Conservation (phyloP, 2,329 filamentous ascomycete species). For the Penicillium sp. region DNA sequence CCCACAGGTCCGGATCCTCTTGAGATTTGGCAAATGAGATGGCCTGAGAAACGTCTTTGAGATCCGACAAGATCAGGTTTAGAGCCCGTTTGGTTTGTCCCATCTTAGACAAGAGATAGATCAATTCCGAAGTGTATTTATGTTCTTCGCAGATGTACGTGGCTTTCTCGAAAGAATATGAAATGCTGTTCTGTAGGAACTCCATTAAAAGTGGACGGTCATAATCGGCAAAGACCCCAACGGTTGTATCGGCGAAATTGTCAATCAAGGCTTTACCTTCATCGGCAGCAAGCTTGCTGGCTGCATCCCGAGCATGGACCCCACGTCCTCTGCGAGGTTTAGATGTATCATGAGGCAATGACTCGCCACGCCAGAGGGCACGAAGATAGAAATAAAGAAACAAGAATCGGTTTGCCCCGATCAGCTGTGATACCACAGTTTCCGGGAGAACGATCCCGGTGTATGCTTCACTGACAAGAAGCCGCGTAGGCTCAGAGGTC, state of each 20-base stretch:
- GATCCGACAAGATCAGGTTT: slow-evolving; percentile 89
- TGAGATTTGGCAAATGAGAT: slow-evolving; percentile 95
- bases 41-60: slow-evolving; percentile 86
- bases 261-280: slow-evolving; percentile 73
- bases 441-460: slow-evolving; percentile 80
- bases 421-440: slow-evolving; percentile 76
- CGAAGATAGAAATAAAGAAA: slow-evolving; percentile 94
- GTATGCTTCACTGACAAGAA: slow-evolving; percentile 88
- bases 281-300: slow-evolving; percentile 51
- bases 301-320: slow-evolving; percentile 42
- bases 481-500: slow-evolving; percentile 77
- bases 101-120: slow-evolving; percentile 92
- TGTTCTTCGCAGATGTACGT: slow-evolving; percentile 74
- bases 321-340: slow-evolving; percentile 39
- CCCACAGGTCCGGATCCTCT: slow-evolving; percentile 89
- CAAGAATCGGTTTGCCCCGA: slow-evolving; percentile 64
- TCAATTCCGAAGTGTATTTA: slow-evolving; percentile 87
- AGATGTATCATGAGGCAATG: slow-evolving; percentile 46
- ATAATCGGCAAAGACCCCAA: slow-evolving; percentile 82
- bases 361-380: slow-evolving; percentile 78
- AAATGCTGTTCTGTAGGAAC: slow-evolving; percentile 80
- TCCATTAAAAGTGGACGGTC: slow-evolving; percentile 80
- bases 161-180: slow-evolving; percentile 78
- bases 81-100: slow-evolving; percentile 90
- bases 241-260: slow-evolving; percentile 80